Evolutionary conservation across 768 basidiomycete species (phyloP).

Genomic region (Leucosporidium yakuticum): DNA sequence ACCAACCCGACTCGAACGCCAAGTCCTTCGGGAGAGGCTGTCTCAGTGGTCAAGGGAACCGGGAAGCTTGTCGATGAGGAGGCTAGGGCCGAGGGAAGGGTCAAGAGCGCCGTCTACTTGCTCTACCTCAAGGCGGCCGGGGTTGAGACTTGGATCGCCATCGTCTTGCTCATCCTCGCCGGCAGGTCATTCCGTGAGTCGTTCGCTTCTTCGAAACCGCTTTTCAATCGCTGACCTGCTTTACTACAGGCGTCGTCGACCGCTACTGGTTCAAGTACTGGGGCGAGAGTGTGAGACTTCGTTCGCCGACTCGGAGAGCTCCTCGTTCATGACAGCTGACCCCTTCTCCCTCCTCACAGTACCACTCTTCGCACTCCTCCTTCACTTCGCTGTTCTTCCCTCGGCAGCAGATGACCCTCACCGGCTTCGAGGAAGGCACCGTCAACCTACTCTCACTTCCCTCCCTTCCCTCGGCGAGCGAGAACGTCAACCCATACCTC

Average conservation of each 20-base stretch:
- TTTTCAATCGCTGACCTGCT: background rate
- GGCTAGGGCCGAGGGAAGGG: constrained; percentile 25
- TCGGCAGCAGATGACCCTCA: background rate
- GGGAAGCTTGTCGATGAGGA: constrained; percentile 34
- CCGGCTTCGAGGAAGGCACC: background rate
- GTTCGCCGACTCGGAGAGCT: background rate
- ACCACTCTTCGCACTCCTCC: too few relatives aligned
- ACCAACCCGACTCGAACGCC: background rate
- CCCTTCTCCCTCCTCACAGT: background rate
- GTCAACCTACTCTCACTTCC: background rate
- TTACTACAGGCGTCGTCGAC: background rate
- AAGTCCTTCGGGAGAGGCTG: background rate
- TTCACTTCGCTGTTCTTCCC: too few relatives aligned
- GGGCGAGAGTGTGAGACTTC: constrained; percentile 2
- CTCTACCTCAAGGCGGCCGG: constrained; percentile 32
- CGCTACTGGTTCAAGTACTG: constrained; percentile 1
- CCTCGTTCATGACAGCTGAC: background rate
- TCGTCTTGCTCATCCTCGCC: background rate
- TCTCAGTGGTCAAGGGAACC: background rate
- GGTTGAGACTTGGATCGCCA: constrained; percentile 21
- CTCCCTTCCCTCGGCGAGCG: constrained; percentile 48
- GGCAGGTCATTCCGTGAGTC: too few relatives aligned
- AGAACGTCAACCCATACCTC: constrained; percentile 62
- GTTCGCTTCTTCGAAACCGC: background rate
- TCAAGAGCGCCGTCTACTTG: constrained; percentile 32